Percentiles rank a stretch among this genome's conserved stretches.
Evolutionary conservation across 306 rosid species (phyloP).

Genomic region (Dalbergia oliveri): DNA sequence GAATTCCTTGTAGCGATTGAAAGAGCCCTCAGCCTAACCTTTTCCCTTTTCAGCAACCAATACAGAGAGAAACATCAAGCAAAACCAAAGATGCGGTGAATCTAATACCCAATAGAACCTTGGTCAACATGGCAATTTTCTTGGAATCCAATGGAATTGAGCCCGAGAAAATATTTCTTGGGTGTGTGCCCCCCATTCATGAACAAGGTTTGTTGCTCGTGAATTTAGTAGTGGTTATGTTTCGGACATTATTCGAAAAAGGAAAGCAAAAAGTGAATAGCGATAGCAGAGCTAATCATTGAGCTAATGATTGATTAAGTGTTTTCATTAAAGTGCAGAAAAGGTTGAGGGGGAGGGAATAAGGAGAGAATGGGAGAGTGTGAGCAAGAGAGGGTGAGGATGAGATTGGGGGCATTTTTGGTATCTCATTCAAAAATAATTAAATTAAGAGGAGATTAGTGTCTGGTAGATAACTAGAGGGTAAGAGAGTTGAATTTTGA

Average conservation of each 20-base stretch:
- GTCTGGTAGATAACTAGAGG: too few relatives aligned
- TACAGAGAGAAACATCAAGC: slow-evolving; percentile 72
- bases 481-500: too few relatives aligned
- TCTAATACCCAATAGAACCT: slow-evolving; percentile 61
- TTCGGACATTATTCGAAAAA: not conserved
- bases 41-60: slow-evolving; percentile 70
- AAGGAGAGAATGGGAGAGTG: too few relatives aligned
- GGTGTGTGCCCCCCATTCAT: slow-evolving; percentile 42
- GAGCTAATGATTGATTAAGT: slow-evolving; percentile 9
- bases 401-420: too few relatives aligned
- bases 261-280: not conserved
- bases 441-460: too few relatives aligned
- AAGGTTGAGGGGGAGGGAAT: too few relatives aligned
- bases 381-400: too few relatives aligned
- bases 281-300: not conserved
- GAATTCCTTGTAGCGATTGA: slow-evolving; percentile 75
- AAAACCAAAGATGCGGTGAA: slow-evolving; percentile 57
- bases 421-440: too few relatives aligned
- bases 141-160: slow-evolving; percentile 33
- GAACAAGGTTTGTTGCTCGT: slow-evolving; percentile 29
- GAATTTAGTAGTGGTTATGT: slow-evolving; percentile 22
- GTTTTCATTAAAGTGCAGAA: not conserved
- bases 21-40: slow-evolving; percentile 87
- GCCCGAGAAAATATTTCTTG: slow-evolving; percentile 1
- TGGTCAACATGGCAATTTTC: slow-evolving; percentile 54